Conservation (phyloP, 495 filamentous ascomycete species). For the Neurospora sp. region DNA sequence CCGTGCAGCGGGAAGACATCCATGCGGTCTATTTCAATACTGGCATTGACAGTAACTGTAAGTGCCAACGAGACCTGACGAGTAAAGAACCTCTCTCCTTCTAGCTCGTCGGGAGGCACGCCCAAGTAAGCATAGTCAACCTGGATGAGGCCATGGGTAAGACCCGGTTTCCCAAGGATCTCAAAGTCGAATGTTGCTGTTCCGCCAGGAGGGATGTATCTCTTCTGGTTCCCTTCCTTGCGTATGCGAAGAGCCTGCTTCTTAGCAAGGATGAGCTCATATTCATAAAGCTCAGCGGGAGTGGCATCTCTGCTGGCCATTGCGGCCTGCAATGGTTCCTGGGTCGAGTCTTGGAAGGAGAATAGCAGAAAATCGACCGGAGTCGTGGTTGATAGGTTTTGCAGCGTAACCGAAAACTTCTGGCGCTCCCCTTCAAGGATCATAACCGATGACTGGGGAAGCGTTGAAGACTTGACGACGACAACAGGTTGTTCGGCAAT, state of each 20-base stretch:
- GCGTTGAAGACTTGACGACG: conserved; percentile 60
- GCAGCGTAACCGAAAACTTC: conserved; percentile 66
- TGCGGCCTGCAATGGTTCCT: conserved; percentile 61
- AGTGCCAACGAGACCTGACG: conserved; percentile 72
- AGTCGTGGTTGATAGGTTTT: conserved; percentile 60
- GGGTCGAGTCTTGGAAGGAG: conserved; percentile 83
- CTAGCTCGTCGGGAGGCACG: conserved; percentile 48
- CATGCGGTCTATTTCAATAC: conserved; percentile 65
- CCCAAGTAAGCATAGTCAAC: conserved; percentile 75
- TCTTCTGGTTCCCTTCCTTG: conserved; percentile 38
- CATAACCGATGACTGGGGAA: conserved; percentile 83
- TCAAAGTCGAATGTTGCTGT: conserved; percentile 71
- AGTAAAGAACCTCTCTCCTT: conserved; percentile 65
- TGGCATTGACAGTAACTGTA: conserved; percentile 84
- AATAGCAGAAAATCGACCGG: conserved; percentile 77
- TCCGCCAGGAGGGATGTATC: conserved; percentile 57
- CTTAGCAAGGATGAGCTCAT: conserved; percentile 64
- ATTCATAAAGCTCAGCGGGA: conserved; percentile 70
- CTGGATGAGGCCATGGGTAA: conserved; percentile 72
- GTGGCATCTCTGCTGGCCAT: conserved; percentile 65
- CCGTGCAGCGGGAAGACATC: conserved; percentile 65
- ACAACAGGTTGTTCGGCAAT: conserved; percentile 70
- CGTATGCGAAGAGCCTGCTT: conserved; percentile 63
- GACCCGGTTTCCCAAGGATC: conserved; percentile 71
- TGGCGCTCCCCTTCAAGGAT: conserved; percentile 77